Percentiles rank a stretch among this genome's conserved stretches.
Evolutionary conservation across 768 basidiomycete genomes (phyloP).

Genomic region (Favolaschia claudopus): DNA sequence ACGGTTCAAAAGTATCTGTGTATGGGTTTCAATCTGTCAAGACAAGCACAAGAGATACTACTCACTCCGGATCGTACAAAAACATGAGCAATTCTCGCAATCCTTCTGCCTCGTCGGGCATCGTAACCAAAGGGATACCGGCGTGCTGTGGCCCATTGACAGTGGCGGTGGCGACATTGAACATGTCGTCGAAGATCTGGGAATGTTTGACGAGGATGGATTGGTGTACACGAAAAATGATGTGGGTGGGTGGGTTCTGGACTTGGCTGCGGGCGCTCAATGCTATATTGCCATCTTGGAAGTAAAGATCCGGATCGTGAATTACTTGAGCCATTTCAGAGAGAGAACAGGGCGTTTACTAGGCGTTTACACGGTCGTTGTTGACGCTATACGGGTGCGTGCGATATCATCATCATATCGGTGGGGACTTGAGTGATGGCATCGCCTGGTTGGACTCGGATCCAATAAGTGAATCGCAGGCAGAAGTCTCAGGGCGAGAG

Average conservation of each 20-base stretch:
- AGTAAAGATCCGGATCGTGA: background rate
- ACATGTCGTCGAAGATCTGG: slow-evolving; percentile 1
- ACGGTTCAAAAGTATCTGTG: background rate
- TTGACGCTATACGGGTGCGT: too few species aligned
- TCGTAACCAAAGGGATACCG: background rate
- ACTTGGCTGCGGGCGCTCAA: background rate
- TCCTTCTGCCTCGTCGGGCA: slow-evolving; percentile 1
- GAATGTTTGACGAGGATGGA: background rate
- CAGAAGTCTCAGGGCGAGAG: too few species aligned
- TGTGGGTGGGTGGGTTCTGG: too few species aligned
- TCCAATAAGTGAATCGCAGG: too few species aligned
- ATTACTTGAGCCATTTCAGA: too few species aligned
- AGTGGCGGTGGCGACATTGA: background rate
- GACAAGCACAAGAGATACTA: too few species aligned
- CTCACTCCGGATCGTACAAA: slow-evolving; percentile 7
- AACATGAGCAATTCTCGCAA: background rate
- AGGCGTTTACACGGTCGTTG: too few species aligned
- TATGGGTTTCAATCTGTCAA: too few species aligned
- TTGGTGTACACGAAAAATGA: slow-evolving; percentile 5
- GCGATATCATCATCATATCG: too few species aligned
- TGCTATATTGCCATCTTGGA: slow-evolving; percentile 9
- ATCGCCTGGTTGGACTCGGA: too few species aligned
- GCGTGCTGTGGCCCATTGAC: background rate
- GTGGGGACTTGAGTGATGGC: too few species aligned
- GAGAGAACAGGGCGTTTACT: too few species aligned